These are phyloP conservation scores for Leptographium lundbergii DNA, from an alignment of 2,329 filamentous ascomycete genomes.

Conservation along the genomic window DNA sequence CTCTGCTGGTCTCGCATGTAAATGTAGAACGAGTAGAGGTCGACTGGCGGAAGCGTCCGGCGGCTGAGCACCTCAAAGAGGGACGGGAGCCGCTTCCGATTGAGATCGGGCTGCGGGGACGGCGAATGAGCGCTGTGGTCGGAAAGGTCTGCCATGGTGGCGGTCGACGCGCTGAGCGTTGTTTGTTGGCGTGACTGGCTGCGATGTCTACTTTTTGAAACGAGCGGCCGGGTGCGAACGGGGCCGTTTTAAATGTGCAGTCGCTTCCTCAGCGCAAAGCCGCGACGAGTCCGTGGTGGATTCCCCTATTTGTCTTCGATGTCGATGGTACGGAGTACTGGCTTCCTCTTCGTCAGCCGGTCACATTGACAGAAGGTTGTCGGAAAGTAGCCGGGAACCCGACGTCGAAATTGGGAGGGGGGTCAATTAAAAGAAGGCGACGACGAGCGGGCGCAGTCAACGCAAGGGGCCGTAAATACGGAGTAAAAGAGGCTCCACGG, in stretches of 20 bases:
- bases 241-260: not conserved
- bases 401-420: not conserved
- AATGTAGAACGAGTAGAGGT: constrained; percentile 98
- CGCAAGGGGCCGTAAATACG: not conserved
- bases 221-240: not conserved
- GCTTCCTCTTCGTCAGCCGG: not conserved
- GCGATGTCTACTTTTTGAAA: not conserved
- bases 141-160: constrained; percentile 21
- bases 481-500: not conserved
- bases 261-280: not conserved
- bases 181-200: not conserved
- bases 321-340: not conserved
- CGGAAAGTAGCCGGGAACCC: not conserved
- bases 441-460: not conserved
- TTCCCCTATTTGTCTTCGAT: not conserved
- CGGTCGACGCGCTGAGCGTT: not conserved
- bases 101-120: constrained; percentile 45
- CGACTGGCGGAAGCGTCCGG: constrained; percentile 86
- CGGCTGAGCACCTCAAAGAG: constrained; percentile 93
- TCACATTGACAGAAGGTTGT: not conserved
- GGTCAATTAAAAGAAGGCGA: not conserved
- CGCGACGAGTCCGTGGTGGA: not conserved
- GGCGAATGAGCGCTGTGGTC: constrained; percentile 23
- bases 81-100: constrained; percentile 78
- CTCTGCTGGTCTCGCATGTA: constrained; percentile 98